A percentile compares a stretch with the other conserved stretches of the same genome.
These are phyloP conservation scores for Fennellomyces sp. DNA, from an alignment of 371 early-diverging fungal species.

Conservation along the genomic window DNA sequence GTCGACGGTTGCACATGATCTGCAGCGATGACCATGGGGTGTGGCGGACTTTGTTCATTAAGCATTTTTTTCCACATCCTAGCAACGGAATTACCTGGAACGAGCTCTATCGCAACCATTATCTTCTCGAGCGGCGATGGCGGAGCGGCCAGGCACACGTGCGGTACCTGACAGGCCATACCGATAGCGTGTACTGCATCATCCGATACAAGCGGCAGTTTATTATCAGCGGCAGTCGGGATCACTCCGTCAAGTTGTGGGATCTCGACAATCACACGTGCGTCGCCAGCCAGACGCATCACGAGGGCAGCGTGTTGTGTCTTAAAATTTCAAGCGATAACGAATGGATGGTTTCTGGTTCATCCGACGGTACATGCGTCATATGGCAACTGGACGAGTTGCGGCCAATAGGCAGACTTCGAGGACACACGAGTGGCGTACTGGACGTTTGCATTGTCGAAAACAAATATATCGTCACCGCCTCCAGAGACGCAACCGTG, in stretches of 20 bases:
- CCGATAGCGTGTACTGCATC: constrained; percentile 93
- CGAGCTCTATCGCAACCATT: constrained; percentile 28
- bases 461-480: constrained; percentile 69
- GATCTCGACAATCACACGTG: constrained; percentile 64
- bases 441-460: constrained; percentile 79
- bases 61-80: constrained; percentile 21
- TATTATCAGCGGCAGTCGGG: constrained; percentile 93
- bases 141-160: constrained; percentile 30
- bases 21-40: constrained; percentile 20
- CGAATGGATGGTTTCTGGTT: constrained; percentile 84
- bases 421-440: constrained; percentile 80
- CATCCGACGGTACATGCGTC: constrained; percentile 87
- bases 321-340: constrained; percentile 55
- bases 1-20: constrained; percentile 13
- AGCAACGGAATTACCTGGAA: not conserved
- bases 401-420: constrained; percentile 22
- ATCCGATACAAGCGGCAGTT: constrained; percentile 72
- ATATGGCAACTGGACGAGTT: constrained; percentile 63
- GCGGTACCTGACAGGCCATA: constrained; percentile 76
- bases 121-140: constrained; percentile 35
- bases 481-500: constrained; percentile 74
- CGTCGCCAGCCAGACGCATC: constrained; percentile 64
- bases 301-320: constrained; percentile 88
- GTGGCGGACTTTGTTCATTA: constrained; percentile 27
- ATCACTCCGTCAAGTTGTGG: constrained; percentile 86